A percentile compares a stretch with the other conserved stretches of the same genome.
Conservation (phyloP, 148 eudicot genomes). For the Cornus suecica region DNA sequence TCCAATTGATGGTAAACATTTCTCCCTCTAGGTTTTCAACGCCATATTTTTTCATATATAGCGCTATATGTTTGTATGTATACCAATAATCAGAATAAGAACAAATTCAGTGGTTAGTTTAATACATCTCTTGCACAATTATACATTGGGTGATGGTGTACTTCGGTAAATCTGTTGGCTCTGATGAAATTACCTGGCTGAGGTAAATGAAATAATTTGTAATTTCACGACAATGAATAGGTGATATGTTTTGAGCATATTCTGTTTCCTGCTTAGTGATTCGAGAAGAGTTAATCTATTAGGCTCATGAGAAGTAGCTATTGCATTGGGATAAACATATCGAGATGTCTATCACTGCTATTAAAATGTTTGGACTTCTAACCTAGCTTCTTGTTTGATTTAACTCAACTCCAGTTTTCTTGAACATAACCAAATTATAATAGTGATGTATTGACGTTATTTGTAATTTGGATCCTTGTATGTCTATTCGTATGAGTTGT, state of each 20-base stretch:
- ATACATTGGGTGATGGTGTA: no score
- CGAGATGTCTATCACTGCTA: not conserved
- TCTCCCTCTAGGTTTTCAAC: not conserved
- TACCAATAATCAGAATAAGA: not conserved
- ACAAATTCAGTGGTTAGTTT: no score
- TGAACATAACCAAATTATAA: not conserved
- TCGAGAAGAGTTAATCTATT: not conserved
- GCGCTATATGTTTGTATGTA: not conserved
- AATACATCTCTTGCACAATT: no score
- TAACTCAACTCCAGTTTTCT: no score
- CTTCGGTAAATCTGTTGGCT: not conserved
- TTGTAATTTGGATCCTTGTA: not conserved
- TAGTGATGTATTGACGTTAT: not conserved
- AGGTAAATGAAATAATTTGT: no score
- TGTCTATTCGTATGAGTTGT: not conserved
- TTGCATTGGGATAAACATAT: not conserved
- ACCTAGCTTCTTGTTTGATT: not conserved
- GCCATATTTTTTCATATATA: not conserved
- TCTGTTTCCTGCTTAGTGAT: not conserved
- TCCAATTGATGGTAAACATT: slow-evolving; percentile 67
- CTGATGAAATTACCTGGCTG: not conserved
- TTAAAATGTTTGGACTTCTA: not conserved
- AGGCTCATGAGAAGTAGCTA: not conserved
- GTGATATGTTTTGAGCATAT: not conserved
- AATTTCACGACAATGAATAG: not conserved